phyloP scores from a whole-genome alignment of 495 filamentous ascomycete species.

The Oidiodendron maius region DNA sequence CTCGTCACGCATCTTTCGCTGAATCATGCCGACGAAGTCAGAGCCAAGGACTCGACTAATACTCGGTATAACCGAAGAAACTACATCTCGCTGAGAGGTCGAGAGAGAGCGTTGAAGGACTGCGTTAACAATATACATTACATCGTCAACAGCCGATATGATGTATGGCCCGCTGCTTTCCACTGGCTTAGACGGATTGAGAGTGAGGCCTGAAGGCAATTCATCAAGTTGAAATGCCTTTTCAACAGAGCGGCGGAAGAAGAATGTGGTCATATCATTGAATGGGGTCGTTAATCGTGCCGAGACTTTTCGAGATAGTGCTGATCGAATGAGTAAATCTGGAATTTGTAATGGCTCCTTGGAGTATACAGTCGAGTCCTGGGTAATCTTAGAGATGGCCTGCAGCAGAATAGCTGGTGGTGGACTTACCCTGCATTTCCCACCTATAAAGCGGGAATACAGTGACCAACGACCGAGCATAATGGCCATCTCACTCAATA shows the following conservation, averaged over 20 bases:
- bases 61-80: slow-evolving; percentile 70
- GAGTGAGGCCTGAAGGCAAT: slow-evolving; percentile 68
- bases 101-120: slow-evolving; percentile 79
- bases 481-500: slow-evolving; percentile 77
- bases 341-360: slow-evolving; percentile 53
- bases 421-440: slow-evolving; percentile 49
- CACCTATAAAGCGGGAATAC: slow-evolving; percentile 82
- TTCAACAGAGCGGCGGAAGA: slow-evolving; percentile 91
- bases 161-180: slow-evolving; percentile 78
- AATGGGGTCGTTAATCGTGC: slow-evolving; percentile 70
- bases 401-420: slow-evolving; percentile 7
- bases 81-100: slow-evolving; percentile 72
- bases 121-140: slow-evolving; percentile 98
- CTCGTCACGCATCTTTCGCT: slow-evolving; percentile 95
- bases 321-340: slow-evolving; percentile 64
- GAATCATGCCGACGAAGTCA: slow-evolving; percentile 95
- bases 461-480: slow-evolving; percentile 94
- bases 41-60: slow-evolving; percentile 81
- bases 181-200: slow-evolving; percentile 64
- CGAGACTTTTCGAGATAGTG: slow-evolving; percentile 67
- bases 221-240: slow-evolving; percentile 99
- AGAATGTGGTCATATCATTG: slow-evolving; percentile 86
- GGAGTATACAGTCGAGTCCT: slow-evolving; percentile 38
- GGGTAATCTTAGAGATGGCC: slow-evolving; percentile 21
- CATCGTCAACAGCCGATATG: slow-evolving; percentile 92